Conservation (phyloP, 176 grass and related monocot genomes). For the Oryza punctata region DNA sequence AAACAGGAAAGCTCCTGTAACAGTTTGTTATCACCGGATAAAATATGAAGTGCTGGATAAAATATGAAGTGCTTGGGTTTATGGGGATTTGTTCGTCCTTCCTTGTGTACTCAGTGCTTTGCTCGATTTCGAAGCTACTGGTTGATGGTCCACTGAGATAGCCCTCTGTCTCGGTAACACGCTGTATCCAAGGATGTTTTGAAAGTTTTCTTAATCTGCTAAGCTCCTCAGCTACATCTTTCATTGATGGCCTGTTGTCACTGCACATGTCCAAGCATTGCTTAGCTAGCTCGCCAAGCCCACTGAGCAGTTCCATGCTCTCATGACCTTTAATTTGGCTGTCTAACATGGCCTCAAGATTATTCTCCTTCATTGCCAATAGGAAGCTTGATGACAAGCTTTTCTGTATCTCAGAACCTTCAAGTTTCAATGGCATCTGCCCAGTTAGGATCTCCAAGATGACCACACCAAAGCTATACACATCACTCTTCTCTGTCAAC, state of each 20-base stretch:
- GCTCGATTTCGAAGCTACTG: background rate
- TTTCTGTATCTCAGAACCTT: background rate
- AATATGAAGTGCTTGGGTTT: no score
- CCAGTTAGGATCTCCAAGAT: no score
- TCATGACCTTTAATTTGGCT: constrained; percentile 1
- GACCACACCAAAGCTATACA: no score
- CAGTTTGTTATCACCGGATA: no score
- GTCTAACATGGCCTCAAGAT: constrained; percentile 2
- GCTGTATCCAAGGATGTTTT: background rate
- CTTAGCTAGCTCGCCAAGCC: constrained; percentile 6
- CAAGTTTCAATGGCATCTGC: background rate
- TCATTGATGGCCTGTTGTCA: background rate
- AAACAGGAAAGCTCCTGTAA: no score
- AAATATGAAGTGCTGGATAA: no score
- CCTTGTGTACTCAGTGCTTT: background rate
- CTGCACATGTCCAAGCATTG: constrained; percentile 22
- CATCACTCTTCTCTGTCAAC: no score
- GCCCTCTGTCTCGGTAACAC: background rate
- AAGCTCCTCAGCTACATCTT: constrained; percentile 18
- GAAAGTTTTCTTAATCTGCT: constrained; percentile 10
- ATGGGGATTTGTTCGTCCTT: no score
- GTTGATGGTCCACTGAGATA: background rate
- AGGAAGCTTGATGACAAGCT: constrained; percentile 20
- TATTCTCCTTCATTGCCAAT: constrained; percentile 16
- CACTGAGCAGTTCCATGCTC: background rate